phyloP scores from a whole-genome alignment of 257 asterid species.

The Jacaranda copaia region DNA sequence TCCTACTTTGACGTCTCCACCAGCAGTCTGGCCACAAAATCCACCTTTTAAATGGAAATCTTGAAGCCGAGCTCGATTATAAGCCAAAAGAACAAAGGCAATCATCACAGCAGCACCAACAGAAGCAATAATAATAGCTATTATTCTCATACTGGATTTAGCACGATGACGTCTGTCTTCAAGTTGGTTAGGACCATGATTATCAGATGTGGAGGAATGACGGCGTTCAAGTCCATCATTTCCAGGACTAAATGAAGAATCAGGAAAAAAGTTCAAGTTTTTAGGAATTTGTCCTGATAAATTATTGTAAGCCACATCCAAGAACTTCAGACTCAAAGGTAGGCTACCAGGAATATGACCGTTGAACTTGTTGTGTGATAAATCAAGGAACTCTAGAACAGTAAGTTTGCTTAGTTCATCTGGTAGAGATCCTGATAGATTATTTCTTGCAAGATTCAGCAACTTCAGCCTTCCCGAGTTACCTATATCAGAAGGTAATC shows the following conservation, averaged over 20 bases:
- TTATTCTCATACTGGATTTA: conserved; percentile 50
- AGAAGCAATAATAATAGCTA: conserved; percentile 82
- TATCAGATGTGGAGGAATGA: conserved; percentile 30
- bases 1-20: conserved; percentile 68
- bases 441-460: conserved; percentile 75
- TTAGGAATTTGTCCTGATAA: conserved; percentile 73
- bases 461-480: conserved; percentile 71
- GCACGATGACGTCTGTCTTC: conserved; percentile 39
- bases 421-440: conserved; percentile 73
- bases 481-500: conserved; percentile 69
- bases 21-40: conserved; percentile 51
- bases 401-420: conserved; percentile 68
- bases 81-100: conserved; percentile 73
- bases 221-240: conserved; percentile 45
- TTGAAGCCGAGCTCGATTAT: conserved; percentile 64
- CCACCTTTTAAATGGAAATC: conserved; percentile 60
- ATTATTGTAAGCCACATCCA: conserved; percentile 69
- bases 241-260: conserved; percentile 78
- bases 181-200: conserved; percentile 38
- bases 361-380: conserved; percentile 70
- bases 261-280: conserved; percentile 62
- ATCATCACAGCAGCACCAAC: conserved; percentile 81
- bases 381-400: conserved; percentile 67
- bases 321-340: conserved; percentile 61
- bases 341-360: conserved; percentile 73